Base-by-base conservation (phyloP, 331 rosid genomes). In the Ulmus americana region DNA sequence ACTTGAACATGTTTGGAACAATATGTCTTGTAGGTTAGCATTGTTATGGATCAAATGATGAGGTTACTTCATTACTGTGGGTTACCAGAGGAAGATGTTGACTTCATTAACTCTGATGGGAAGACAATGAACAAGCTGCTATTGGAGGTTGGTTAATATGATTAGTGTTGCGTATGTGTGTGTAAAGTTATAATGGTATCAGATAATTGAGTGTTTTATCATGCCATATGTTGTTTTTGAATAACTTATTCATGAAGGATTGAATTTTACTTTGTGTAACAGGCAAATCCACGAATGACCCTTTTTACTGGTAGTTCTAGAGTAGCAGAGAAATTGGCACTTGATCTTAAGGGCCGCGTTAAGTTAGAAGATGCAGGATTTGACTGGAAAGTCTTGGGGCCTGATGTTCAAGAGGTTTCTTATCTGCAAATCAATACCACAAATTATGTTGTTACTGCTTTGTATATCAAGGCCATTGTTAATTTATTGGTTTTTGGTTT, bases 281-380 rank as follows among this genome's bases (percentile, higher is more conserved):
- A 92, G 98, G 96, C 78, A 71, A 89, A 85, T 68, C 91, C 91
- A 49, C 82, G 82, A 45, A 92, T 92, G 98, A 89, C 98, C 72
- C 97, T 92, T 51, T 92, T 89, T 69, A 92, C 98, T 12, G 96
- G 98, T 57, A 89, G 98, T 85, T 92, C 98, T 58, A 89, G 90
- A 82, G 97, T 92, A 80, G 98, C 98, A 46, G 96, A 92, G 39
- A 92, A 92, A 70, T 76, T 92, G 70, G 89, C 94, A 39, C 78
- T 41, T 12, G 98, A 92, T 72, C 73, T 89, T 58, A 89, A 86
- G 75, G 98, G 96, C 45, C 89, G 96, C 6, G 51, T 92, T 75
- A 92, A 85, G 76, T 67, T 92, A 82, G 98, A 92, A 82, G 98
- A 92, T 83, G 98, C 96, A 44, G 98, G 98, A 63, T 92, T 89